Evolutionary conservation across 2,329 filamentous ascomycete species (phyloP).

Genomic region (Colletotrichum sp.): DNA sequence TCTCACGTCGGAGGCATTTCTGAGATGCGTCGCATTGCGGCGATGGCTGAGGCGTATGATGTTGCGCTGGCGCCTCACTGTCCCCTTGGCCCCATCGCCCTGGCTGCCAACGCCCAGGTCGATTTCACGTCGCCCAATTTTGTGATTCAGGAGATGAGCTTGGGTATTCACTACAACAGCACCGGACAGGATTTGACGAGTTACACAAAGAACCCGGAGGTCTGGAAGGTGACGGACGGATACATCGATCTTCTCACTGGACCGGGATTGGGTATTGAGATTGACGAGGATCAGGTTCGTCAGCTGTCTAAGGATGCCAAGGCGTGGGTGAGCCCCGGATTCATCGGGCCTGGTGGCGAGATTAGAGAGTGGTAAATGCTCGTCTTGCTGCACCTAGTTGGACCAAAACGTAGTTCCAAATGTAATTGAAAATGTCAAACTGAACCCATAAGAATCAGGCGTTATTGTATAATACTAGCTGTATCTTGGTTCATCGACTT

Average conservation of each 20-base stretch:
- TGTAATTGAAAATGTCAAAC: too few species aligned
- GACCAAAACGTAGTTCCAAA: background rate
- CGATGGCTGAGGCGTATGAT: conserved; percentile 76
- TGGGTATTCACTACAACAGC: conserved; percentile 81
- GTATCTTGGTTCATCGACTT: too few species aligned
- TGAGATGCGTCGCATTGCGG: conserved; percentile 70
- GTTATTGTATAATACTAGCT: too few species aligned
- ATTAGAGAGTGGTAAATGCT: conserved; percentile 67
- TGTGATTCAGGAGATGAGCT: conserved; percentile 77
- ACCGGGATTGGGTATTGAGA: conserved; percentile 70
- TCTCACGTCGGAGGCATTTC: conserved; percentile 75
- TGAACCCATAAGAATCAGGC: too few species aligned
- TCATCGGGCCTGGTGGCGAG: conserved; percentile 69
- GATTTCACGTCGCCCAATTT: conserved; percentile 67
- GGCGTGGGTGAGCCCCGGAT: conserved; percentile 70
- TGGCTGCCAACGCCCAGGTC: conserved; percentile 74
- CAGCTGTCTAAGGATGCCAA: conserved; percentile 59
- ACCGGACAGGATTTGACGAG: conserved; percentile 68
- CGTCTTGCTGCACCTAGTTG: background rate
- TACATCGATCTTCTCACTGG: conserved; percentile 65
- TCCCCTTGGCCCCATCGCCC: conserved; percentile 72
- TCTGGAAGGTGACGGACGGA: conserved; percentile 70
- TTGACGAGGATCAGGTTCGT: conserved; percentile 72
- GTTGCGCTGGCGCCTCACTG: conserved; percentile 76
- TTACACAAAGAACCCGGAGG: conserved; percentile 67